phyloP scores from a whole-genome alignment of 805 yeast genomes.

The Barnettozyma populi region DNA sequence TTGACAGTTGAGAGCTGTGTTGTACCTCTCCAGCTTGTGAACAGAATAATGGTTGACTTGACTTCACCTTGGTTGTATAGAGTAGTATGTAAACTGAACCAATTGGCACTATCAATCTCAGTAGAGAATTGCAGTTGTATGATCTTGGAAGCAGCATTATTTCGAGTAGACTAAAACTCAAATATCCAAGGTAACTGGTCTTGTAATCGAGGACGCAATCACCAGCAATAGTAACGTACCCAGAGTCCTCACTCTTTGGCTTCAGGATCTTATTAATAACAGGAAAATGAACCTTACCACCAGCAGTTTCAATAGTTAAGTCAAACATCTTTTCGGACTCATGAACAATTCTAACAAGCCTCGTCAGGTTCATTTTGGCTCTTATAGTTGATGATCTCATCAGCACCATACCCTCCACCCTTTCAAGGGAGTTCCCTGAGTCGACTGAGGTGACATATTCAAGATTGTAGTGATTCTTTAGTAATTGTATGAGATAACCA shows the following conservation, averaged over 20 bases:
- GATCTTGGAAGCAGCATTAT: slow-evolving; percentile 14
- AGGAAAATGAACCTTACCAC: slow-evolving; percentile 46
- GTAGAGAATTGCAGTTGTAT: slow-evolving; percentile 25
- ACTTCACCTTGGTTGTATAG: slow-evolving; percentile 38
- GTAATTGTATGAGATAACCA: slow-evolving; percentile 46
- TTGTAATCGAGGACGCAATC: slow-evolving; percentile 35
- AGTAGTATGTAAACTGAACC: slow-evolving; percentile 26
- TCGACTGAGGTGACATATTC: slow-evolving; percentile 52
- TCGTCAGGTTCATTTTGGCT: slow-evolving; percentile 34
- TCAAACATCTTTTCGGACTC: slow-evolving; percentile 45
- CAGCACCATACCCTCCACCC: slow-evolving; percentile 55
- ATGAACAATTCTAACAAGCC: slow-evolving; percentile 25
- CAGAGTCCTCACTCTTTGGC: slow-evolving; percentile 40
- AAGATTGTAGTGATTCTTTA: slow-evolving; percentile 42
- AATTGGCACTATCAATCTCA: slow-evolving; percentile 21
- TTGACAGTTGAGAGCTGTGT: slow-evolving; percentile 43
- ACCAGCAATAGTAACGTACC: slow-evolving; percentile 53
- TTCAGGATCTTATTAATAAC: slow-evolving; percentile 39
- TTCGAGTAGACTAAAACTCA: slow-evolving; percentile 8
- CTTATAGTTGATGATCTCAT: slow-evolving; percentile 51
- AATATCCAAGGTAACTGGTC: slow-evolving; percentile 7
- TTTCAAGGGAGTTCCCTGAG: slow-evolving; percentile 41
- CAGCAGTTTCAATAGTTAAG: slow-evolving; percentile 59
- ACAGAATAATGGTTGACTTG: slow-evolving; percentile 44
- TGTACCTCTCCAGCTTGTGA: slow-evolving; percentile 41